Evolutionary conservation across 2,329 filamentous ascomycete species (phyloP), one percentile per base, ranked within the genome.

Genomic region (Ceratocystis albifundus): DNA sequence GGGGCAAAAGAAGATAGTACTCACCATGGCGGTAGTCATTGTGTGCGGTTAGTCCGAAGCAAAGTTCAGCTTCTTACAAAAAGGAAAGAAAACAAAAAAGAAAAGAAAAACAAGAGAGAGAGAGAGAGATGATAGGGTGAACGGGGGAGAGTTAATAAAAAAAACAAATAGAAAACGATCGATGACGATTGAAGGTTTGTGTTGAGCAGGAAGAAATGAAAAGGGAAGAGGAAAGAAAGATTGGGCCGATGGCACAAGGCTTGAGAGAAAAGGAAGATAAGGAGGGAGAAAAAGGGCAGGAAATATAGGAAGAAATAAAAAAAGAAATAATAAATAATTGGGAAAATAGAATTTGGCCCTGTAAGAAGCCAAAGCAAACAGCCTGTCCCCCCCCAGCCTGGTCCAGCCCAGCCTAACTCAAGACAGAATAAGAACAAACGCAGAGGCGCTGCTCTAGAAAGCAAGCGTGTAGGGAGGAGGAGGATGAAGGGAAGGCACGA

Each of bases 1-100:
- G 28, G 57, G 55, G 46, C 48, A 41, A 41, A 64, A 15, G 28
- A 28, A 36, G 36, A 55, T 55, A 45, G 44, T 17, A 66, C 65
- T 62, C 44, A 66, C 65, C 65, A 66, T 66, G 45, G 65, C 48
- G 65, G 45, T 66, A 28, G 65, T n/a, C 65, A 66, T 66, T 44
- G 61, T 66, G 65, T 62, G n/a, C 30, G 55, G 7, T n/a, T 59
- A n/a, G 12, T 32, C 28, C 15, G 55, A 59, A 59, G 55, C 30
- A n/a, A 59, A n/a, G 25, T 20, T 59, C 55, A 59, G 55, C 25
- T 36, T 50, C 28, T 44, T 36, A 45, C 45, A 48, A 41, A 28
- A 50, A 32, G 53, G 10, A 50, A 41, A 63, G 20, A 36, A 48
- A 53, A 48, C 53, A 22, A 32, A 63, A 17, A 22, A 17, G n/a